Percentiles rank a stretch among this genome's conserved stretches.
phyloP scores from a whole-genome alignment of 352 stramenopile species.

The Vaucheria bursata region DNA sequence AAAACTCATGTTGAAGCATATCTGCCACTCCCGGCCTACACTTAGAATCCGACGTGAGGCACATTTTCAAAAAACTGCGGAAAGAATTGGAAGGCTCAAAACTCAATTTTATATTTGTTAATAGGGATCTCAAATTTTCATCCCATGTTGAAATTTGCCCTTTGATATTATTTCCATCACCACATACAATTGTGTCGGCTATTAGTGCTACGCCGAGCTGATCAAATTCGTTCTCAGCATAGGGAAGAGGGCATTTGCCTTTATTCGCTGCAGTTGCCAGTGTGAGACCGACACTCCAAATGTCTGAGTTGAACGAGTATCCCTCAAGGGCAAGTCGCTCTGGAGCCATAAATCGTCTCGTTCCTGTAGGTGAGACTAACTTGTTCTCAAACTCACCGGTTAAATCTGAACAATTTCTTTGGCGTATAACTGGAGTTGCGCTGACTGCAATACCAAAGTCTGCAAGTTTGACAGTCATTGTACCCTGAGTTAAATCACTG shows the following conservation, averaged over 20 bases:
- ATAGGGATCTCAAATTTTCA: background rate
- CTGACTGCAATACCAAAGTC: constrained; percentile 1
- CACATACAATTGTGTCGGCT: background rate
- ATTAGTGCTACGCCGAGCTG: background rate
- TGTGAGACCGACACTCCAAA: constrained; percentile 55
- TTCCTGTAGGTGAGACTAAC: constrained; percentile 49
- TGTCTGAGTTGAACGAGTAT: constrained; percentile 61
- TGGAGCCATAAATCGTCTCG: constrained; percentile 82
- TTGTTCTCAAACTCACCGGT: background rate
- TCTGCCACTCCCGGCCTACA: background rate
- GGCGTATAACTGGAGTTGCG: background rate
- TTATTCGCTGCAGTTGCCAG: constrained; percentile 47
- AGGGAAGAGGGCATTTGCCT: background rate
- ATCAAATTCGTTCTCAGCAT: background rate
- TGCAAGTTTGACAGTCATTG: background rate
- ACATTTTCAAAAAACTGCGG: background rate
- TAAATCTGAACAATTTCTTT: background rate
- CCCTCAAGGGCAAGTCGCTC: constrained; percentile 75
- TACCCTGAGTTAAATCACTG: too few species aligned
- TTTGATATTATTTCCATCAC: background rate
- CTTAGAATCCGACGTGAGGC: background rate
- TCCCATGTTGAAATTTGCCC: background rate
- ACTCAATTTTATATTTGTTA: background rate
- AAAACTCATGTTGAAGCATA: background rate
- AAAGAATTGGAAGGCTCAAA: background rate